These are phyloP conservation scores for Syzygium malaccense DNA, from an alignment of 441 rosid species.

Conservation along the genomic window DNA sequence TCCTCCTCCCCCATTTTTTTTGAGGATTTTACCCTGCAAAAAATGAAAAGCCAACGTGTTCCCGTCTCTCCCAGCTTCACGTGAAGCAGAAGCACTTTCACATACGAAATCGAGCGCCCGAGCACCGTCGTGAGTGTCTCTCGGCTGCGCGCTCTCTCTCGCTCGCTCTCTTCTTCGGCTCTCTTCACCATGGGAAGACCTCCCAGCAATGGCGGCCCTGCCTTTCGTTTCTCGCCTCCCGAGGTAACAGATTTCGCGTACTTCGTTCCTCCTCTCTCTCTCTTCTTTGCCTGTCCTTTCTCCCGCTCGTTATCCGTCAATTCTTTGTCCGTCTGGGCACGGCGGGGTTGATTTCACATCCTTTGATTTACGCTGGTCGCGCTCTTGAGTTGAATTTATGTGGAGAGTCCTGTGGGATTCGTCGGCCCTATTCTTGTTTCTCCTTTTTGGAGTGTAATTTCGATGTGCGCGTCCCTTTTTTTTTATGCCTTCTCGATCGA, in stretches of 20 bases:
- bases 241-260: constrained; percentile 41
- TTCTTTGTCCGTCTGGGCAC: not conserved
- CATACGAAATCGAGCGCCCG: not conserved
- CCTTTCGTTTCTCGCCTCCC: constrained; percentile 67
- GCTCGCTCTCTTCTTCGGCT: not conserved
- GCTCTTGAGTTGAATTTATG: not conserved
- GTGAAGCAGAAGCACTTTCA: not conserved
- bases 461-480: not conserved
- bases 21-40: not conserved
- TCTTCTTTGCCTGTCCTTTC: not conserved
- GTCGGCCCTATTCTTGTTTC: not conserved
- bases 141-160: not conserved
- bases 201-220: constrained; percentile 89
- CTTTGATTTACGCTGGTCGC: not conserved
- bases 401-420: not conserved
- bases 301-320: not conserved
- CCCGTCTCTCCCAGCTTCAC: not conserved
- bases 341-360: not conserved
- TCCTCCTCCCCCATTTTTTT: not conserved
- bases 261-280: not conserved
- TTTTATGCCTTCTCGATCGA: not conserved
- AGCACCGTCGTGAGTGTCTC: not conserved
- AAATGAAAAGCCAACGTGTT: not conserved
- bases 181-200: constrained; percentile 69
- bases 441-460: not conserved